Evolutionary conservation across 495 filamentous ascomycete species (phyloP).

Genomic region (Pyrenula massariospora): DNA sequence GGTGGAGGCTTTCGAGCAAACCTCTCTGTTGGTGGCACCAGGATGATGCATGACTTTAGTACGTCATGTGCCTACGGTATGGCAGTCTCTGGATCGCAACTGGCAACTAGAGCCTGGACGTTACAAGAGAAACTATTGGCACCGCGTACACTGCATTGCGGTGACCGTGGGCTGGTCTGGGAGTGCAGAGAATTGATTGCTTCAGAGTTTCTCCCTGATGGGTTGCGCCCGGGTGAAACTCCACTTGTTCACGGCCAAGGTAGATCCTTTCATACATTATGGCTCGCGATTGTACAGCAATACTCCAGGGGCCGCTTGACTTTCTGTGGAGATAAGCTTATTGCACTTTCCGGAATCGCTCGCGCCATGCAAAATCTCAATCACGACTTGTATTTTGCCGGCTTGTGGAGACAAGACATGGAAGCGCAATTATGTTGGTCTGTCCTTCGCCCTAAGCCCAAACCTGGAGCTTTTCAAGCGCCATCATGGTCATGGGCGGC

Average conservation of each 20-base stretch:
- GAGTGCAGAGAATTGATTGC: not conserved
- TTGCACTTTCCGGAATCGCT: slow-evolving; percentile 3
- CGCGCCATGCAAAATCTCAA: not conserved
- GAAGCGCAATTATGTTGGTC: not conserved
- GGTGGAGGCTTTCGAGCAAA: not conserved
- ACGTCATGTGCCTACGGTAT: not conserved
- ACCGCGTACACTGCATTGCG: slow-evolving; percentile 1
- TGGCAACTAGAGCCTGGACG: not conserved
- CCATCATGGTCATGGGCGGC: not conserved
- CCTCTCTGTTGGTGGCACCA: not conserved
- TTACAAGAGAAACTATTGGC: not conserved
- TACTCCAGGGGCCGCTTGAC: not conserved
- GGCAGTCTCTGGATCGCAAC: not conserved
- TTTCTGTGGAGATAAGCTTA: not conserved
- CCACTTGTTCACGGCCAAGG: not conserved
- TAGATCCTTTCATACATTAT: not conserved
- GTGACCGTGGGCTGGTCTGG: not conserved
- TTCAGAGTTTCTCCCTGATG: not conserved
- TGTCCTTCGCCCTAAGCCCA: not conserved
- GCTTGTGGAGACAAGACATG: slow-evolving; percentile 1
- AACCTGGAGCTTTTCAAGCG: not conserved
- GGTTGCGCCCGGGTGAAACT: not conserved
- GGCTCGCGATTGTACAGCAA: not conserved
- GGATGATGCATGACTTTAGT: not conserved
- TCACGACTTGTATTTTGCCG: slow-evolving; percentile 1